These are phyloP conservation scores for Populus alba DNA, from an alignment of 345 rosid genomes.

Conservation along the genomic window DNA sequence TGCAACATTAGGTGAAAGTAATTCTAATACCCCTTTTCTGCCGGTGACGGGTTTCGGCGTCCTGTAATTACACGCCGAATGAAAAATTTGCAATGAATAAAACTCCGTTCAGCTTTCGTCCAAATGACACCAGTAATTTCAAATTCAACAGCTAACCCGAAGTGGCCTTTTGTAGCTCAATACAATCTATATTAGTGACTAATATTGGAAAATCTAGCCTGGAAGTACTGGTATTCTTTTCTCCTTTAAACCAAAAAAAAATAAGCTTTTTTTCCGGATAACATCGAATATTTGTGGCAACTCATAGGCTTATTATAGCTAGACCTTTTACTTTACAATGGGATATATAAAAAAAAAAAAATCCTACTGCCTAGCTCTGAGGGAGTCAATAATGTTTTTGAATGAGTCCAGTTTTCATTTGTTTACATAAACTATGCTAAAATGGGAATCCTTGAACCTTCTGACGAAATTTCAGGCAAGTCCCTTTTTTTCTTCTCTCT, in stretches of 20 bases:
- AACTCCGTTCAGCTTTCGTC: not conserved
- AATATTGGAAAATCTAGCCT: not conserved
- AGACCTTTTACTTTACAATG: not conserved
- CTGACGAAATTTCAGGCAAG: not conserved
- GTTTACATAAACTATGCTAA: not conserved
- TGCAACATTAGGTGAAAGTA: too few species aligned
- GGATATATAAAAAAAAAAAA: not conserved
- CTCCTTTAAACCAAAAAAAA: too few species aligned
- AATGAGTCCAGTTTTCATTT: not conserved
- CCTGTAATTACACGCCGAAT: too few species aligned
- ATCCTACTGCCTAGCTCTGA: not conserved
- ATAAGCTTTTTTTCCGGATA: not conserved
- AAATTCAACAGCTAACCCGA: slow-evolving; percentile 5
- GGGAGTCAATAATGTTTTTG: not conserved
- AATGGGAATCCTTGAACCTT: not conserved
- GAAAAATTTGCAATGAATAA: too few species aligned
- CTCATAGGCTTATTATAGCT: too few species aligned
- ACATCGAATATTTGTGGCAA: not conserved
- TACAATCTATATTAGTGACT: not conserved
- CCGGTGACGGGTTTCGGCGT: too few species aligned
- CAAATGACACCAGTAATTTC: not conserved
- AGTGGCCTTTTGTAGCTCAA: not conserved
- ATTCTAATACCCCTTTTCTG: too few species aligned
- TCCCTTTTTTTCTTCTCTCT: not conserved
- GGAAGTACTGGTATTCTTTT: not conserved